Evolutionary conservation across 192 early-diverging fungal genomes (phyloP).

Genomic region (Kickxella alabastrina): DNA sequence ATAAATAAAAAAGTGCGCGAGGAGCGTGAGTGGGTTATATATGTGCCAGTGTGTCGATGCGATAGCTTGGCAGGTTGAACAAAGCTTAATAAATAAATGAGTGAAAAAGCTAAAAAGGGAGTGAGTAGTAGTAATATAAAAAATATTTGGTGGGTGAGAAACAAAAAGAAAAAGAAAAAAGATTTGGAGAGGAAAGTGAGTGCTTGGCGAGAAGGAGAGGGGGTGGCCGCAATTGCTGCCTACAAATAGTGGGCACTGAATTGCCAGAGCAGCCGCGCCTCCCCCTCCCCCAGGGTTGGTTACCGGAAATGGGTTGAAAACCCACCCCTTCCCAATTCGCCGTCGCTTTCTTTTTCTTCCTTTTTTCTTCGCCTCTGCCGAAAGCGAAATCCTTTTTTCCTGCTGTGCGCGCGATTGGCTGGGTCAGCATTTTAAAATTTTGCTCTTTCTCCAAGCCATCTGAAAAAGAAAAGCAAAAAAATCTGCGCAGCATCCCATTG

Average conservation of each 20-base stretch:
- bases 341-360: background rate
- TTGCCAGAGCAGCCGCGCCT: too few species aligned
- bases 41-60: too few species aligned
- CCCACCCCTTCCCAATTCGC: slow-evolving; percentile 1
- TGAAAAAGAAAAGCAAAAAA: too few species aligned
- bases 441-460: too few species aligned
- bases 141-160: background rate
- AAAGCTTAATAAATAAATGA: background rate
- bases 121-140: background rate
- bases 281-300: background rate
- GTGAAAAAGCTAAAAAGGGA: background rate
- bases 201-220: too few species aligned
- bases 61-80: too few species aligned
- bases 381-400: too few species aligned
- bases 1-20: background rate
- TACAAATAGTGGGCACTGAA: slow-evolving; percentile 12
- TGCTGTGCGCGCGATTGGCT: too few species aligned
- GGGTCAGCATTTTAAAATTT: too few species aligned
- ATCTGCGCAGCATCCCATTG: too few species aligned
- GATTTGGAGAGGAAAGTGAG: slow-evolving; percentile 2
- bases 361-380: background rate
- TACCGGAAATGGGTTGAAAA: slow-evolving; percentile 4
- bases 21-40: background rate
- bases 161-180: background rate
- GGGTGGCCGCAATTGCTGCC: too few species aligned